Evolutionary conservation across 1,139 yeast genomes (phyloP).

Genomic region (Saccharomycopsis phalli): DNA sequence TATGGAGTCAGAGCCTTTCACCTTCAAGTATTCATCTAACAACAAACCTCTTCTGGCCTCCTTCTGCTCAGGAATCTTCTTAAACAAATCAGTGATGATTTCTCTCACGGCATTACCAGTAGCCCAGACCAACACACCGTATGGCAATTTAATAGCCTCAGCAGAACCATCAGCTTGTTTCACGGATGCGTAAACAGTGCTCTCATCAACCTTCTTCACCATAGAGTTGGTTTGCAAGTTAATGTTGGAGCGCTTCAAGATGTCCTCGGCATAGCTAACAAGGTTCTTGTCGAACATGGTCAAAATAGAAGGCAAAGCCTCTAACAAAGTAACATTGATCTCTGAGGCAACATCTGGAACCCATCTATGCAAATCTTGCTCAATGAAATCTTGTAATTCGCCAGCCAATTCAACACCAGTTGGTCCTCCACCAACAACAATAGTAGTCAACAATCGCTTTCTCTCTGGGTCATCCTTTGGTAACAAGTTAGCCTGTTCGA

Average conservation of each 20-base stretch:
- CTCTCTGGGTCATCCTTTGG: conserved; percentile 71
- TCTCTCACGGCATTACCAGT: conserved; percentile 92
- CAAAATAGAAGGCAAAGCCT: conserved; percentile 86
- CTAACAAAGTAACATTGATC: conserved; percentile 74
- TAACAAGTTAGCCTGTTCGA: conserved; percentile 75
- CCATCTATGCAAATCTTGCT: conserved; percentile 83
- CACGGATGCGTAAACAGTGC: conserved; percentile 58
- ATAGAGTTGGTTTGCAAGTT: conserved; percentile 73
- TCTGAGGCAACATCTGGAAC: conserved; percentile 80
- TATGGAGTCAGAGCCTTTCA: conserved; percentile 72
- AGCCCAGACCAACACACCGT: conserved; percentile 94
- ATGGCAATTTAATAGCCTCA: conserved; percentile 50
- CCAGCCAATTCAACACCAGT: conserved; percentile 97
- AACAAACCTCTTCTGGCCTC: conserved; percentile 84
- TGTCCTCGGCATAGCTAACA: conserved; percentile 75
- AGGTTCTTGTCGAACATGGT: conserved; percentile 80
- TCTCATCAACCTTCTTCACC: conserved; percentile 75
- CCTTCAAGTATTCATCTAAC: conserved; percentile 73
- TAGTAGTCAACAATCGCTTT: conserved; percentile 70
- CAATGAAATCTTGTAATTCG: conserved; percentile 87
- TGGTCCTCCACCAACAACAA: conserved; percentile 95
- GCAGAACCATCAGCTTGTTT: conserved; percentile 59
- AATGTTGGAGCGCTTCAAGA: conserved; percentile 72
- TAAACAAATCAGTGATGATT: conserved; percentile 58
- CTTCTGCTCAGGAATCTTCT: conserved; percentile 71